A percentile compares a stretch with the other conserved stretches of the same genome.
Conservation (phyloP, 805 yeast genomes). For the Saccharomycopsis fodiens region DNA sequence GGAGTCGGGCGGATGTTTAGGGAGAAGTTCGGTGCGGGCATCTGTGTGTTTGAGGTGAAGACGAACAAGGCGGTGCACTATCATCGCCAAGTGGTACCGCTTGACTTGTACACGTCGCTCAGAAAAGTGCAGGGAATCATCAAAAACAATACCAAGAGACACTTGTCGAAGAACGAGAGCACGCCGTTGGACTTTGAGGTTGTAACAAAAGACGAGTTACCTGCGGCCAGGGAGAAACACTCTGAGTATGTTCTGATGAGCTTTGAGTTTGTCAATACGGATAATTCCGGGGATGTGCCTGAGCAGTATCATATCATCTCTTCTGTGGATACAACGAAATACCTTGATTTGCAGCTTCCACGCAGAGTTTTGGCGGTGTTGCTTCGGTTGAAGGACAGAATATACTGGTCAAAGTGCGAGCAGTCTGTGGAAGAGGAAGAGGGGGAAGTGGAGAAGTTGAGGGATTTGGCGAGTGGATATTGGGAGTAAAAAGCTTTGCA, state of each 20-base stretch:
- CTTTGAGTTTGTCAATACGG: slow-evolving; percentile 16
- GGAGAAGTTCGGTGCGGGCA: slow-evolving; percentile 38
- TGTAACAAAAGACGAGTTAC: slow-evolving; percentile 22
- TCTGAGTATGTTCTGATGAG: slow-evolving; percentile 31
- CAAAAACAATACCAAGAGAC: slow-evolving; percentile 31
- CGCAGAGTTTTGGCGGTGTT: slow-evolving; percentile 67
- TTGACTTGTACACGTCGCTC: slow-evolving; percentile 36
- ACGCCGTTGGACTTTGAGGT: slow-evolving; percentile 32
- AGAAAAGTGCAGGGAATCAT: slow-evolving; percentile 39
- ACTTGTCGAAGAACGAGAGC: slow-evolving; percentile 1
- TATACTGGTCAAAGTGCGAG: slow-evolving; percentile 71
- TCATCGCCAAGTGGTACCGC: slow-evolving; percentile 71
- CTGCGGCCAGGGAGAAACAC: slow-evolving; percentile 24
- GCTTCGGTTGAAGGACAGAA: slow-evolving; percentile 45
- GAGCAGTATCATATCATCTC: slow-evolving; percentile 28
- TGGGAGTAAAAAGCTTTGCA: too few relatives aligned
- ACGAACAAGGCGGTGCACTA: slow-evolving; percentile 60
- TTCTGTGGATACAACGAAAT: slow-evolving; percentile 25
- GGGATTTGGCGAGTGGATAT: slow-evolving; percentile 27
- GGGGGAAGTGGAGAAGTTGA: slow-evolving; percentile 56
- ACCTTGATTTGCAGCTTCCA: slow-evolving; percentile 76
- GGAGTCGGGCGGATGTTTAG: slow-evolving; percentile 38
- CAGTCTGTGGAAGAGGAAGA: slow-evolving; percentile 59
- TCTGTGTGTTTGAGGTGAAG: slow-evolving; percentile 66
- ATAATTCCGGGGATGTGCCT: slow-evolving; percentile 24